phyloP scores from a whole-genome alignment of 768 basidiomycete species.

The Serendipita sp. region DNA sequence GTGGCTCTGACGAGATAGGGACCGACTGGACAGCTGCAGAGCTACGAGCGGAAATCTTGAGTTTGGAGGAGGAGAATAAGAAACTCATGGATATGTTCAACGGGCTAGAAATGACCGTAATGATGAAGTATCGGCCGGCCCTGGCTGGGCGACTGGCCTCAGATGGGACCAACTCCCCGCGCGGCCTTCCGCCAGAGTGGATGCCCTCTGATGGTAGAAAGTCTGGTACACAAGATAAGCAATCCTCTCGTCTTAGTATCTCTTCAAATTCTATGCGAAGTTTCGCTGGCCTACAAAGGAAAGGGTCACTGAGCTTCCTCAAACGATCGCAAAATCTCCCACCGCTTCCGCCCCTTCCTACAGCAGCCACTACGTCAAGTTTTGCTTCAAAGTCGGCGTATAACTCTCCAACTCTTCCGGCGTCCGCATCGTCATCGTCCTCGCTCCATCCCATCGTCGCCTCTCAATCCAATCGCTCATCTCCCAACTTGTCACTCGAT shows the following conservation, averaged over 20 bases:
- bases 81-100: conserved; percentile 13
- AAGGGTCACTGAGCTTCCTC: background rate
- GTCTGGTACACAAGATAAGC: background rate
- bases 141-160: background rate
- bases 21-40: conserved; percentile 9
- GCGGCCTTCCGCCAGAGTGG: background rate
- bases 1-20: conserved; percentile 7
- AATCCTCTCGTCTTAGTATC: background rate
- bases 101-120: conserved; percentile 10
- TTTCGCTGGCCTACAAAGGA: background rate
- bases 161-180: background rate
- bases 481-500: background rate
- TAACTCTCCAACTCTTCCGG: background rate
- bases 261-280: background rate
- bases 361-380: background rate
- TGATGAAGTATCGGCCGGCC: conserved; percentile 6
- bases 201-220: background rate
- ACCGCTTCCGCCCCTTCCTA: background rate
- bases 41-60: conserved; percentile 12
- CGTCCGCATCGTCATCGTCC: background rate
- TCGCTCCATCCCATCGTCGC: background rate
- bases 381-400: background rate
- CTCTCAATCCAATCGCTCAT: conserved; percentile 2
- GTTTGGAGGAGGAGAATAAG: conserved; percentile 12
- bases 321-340: background rate